Conservation (phyloP, 2,329 filamentous ascomycete species). For the Atkinsonella texensis region DNA sequence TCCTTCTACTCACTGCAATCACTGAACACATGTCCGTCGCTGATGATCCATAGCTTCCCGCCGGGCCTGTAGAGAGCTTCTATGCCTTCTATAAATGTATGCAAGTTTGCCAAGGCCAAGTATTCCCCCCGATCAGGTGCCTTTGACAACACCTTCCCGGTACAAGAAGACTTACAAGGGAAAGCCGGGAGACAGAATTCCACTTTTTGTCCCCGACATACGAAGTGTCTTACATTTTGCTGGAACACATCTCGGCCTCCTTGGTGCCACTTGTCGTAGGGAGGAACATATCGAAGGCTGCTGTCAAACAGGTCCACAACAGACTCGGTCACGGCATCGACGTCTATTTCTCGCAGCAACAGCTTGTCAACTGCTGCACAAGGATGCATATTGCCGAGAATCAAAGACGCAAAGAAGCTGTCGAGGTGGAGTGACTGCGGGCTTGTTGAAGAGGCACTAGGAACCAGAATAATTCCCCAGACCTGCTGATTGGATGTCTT, state of each 20-base stretch:
- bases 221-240: conserved; percentile 13
- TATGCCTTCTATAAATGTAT: conserved; percentile 17
- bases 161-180: conserved; percentile 27
- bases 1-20: conserved; percentile 24
- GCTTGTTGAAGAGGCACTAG: not conserved
- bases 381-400: not conserved
- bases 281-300: conserved; percentile 12
- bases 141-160: conserved; percentile 19
- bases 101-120: conserved; percentile 19
- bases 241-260: conserved; percentile 13
- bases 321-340: conserved; percentile 3
- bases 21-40: conserved; percentile 28
- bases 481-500: not conserved
- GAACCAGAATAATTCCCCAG: conserved; percentile 4
- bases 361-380: not conserved
- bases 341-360: not conserved
- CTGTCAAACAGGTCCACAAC: conserved; percentile 14
- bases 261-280: conserved; percentile 13
- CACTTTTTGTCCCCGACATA: conserved; percentile 10
- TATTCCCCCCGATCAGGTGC: conserved; percentile 23
- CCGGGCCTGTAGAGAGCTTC: conserved; percentile 20
- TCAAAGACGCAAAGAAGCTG: conserved; percentile 6
- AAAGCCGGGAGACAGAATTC: conserved; percentile 25
- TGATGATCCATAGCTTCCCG: conserved; percentile 24
- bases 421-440: not conserved